phyloP scores from a whole-genome alignment of 441 rosid species.

The Macaranga tanarius region DNA sequence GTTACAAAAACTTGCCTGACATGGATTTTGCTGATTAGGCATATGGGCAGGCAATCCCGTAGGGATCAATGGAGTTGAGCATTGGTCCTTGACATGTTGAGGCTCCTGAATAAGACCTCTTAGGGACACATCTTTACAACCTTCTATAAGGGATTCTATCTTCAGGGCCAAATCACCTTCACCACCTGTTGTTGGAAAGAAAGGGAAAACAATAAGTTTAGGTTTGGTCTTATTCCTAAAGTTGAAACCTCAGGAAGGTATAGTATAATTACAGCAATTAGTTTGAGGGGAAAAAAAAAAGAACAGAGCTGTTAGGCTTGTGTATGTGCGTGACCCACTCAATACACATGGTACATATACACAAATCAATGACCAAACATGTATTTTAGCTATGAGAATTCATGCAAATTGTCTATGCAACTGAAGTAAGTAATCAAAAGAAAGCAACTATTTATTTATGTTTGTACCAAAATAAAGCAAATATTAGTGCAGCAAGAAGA shows the following conservation, averaged over 20 bases:
- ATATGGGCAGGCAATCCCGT: constrained; percentile 34
- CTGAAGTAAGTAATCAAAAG: background rate
- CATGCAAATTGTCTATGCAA: background rate
- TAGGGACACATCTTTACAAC: constrained; percentile 36
- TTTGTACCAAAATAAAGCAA: background rate
- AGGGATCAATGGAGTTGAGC: constrained; percentile 23
- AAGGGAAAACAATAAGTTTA: background rate
- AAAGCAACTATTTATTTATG: background rate
- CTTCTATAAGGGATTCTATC: constrained; percentile 50
- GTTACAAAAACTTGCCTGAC: constrained; percentile 48
- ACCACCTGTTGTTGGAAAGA: constrained; percentile 35
- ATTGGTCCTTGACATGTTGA: constrained; percentile 32
- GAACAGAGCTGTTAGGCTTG: background rate
- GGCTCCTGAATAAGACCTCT: constrained; percentile 26
- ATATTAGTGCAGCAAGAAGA: background rate
- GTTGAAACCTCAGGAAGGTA: background rate
- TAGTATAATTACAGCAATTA: background rate
- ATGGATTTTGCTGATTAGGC: constrained; percentile 36
- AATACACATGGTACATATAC: background rate
- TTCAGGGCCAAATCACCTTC: constrained; percentile 52
- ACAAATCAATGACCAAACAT: background rate
- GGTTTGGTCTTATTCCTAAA: background rate
- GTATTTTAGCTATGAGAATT: background rate
- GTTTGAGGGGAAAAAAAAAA: background rate
- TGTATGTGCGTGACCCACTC: background rate